Conservation (phyloP, 441 rosid species). For the Bocquillonia castaneifolia region DNA sequence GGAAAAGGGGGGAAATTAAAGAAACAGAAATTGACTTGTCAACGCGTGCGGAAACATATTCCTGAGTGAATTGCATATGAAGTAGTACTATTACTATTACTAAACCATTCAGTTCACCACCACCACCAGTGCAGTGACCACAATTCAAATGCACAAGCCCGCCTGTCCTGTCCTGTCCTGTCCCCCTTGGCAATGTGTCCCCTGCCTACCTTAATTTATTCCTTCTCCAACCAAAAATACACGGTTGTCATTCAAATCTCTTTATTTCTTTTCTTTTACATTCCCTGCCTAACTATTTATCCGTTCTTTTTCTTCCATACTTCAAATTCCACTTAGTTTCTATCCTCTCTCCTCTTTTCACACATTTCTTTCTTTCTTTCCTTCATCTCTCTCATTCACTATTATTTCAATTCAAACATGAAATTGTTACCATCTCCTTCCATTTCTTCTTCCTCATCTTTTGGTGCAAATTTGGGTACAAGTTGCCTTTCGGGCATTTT, state of each 20-base stretch:
- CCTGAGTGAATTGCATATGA: slow-evolving; percentile 10
- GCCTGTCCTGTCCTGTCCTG: too few species aligned
- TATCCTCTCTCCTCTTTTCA: too few species aligned
- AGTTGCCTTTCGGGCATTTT: slow-evolving; percentile 51
- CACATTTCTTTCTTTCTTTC: too few species aligned
- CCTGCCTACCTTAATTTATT: not conserved
- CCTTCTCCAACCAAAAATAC: not conserved
- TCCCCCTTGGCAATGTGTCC: too few species aligned
- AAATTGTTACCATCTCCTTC: slow-evolving; percentile 39
- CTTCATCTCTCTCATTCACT: too few species aligned
- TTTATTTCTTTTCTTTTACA: not conserved
- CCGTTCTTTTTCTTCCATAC: not conserved
- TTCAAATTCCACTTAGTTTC: slow-evolving; percentile 1
- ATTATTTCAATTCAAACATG: slow-evolving; percentile 23
- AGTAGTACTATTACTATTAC: too few species aligned
- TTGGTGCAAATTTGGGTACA: slow-evolving; percentile 29
- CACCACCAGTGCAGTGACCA: too few species aligned
- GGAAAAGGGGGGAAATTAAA: too few species aligned
- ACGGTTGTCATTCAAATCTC: slow-evolving; percentile 20
- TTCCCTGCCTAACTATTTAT: not conserved
- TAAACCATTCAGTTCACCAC: too few species aligned
- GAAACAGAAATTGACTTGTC: slow-evolving; percentile 44
- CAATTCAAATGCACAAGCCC: slow-evolving; percentile 41
- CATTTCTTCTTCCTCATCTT: slow-evolving; percentile 34
- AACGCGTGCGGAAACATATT: slow-evolving; percentile 36